Base-by-base conservation (phyloP, 2,329 filamentous ascomycete species). In the Penicillium sp. region DNA sequence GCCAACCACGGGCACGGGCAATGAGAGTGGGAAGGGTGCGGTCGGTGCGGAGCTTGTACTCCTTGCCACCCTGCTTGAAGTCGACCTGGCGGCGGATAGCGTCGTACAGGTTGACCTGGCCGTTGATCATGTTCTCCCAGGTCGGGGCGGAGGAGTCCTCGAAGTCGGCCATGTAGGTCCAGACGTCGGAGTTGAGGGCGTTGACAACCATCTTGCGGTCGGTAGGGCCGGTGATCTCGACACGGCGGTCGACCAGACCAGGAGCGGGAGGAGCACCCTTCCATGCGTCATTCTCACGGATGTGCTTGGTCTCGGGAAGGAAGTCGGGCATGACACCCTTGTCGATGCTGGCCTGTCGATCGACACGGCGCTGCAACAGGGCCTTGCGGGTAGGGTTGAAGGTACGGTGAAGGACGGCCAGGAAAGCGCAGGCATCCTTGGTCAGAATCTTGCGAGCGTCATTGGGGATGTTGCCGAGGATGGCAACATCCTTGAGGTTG, bases 171-270 rank as follows among this genome's bases (percentile, higher is more conserved):
- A 99, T 99, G 69, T 97, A 99, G 50, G 92, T 97, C 88, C 89
- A 97, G 22, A 97, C 94, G 67, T 97, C 84, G 41, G 92, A 87
- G 75, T 97, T 99, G 71, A 97, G 71, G 9, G 94, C 94, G 73
- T 99, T 99, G 57, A 97, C 90, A 43, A 97, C 91, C 94, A 99
- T 99, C 83, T 97, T 99, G 63, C 94, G 84, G 76, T 97, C 94
- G 6, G 92, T 96, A 1, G 94, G 94, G 8, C 94, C 94, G 5
- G 94, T 99, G 68, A 97, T 99, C 79, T 99, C 94, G 28, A 96
- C 89, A 55, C 94, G 85, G 60, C 94, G 87, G 78, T 99, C 94
- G 40, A 96, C 85, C 50, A 97, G 82, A 52, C 94, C 94, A 0
- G 94, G 92, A 7, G 92, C 94, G 16, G 94, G 94, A 46, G 88